These are phyloP conservation scores for Dimocarpus longan DNA, from an alignment of 345 rosid species.

Conservation along the genomic window DNA sequence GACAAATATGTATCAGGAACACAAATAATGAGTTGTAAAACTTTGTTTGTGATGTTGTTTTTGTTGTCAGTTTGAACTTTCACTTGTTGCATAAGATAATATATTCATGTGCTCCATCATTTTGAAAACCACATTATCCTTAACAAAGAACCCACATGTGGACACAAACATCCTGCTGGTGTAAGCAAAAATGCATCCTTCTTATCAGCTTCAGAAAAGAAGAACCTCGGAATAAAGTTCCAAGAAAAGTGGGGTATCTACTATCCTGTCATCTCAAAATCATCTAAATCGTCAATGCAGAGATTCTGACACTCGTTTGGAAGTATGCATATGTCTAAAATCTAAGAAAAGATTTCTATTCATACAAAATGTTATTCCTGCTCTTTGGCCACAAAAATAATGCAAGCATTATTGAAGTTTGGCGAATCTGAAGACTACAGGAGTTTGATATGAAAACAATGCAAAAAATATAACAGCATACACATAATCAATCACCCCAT, in stretches of 20 bases:
- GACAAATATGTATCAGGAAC: slow-evolving; percentile 13
- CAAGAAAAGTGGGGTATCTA: not conserved
- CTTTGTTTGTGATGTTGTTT: slow-evolving; percentile 1
- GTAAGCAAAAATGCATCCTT: not conserved
- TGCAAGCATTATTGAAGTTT: not conserved
- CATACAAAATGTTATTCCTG: not conserved
- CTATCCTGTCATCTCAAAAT: not conserved
- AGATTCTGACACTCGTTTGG: not conserved
- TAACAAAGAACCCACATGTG: not conserved
- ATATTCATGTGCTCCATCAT: not conserved
- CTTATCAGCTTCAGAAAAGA: not conserved
- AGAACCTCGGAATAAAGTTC: not conserved
- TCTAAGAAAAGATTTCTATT: not conserved
- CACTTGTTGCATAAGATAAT: slow-evolving; percentile 2
- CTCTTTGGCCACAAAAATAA: not conserved
- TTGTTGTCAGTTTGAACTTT: not conserved
- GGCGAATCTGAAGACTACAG: no score
- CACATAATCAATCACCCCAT: not conserved
- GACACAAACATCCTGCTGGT: not conserved
- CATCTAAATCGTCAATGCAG: not conserved
- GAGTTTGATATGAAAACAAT: not conserved
- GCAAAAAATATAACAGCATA: not conserved
- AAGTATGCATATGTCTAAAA: not conserved
- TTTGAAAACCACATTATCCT: not conserved
- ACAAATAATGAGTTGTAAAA: not conserved